Percentiles rank a stretch among this genome's conserved stretches.
Evolutionary conservation across 495 filamentous ascomycete species (phyloP).

Genomic region (Lasiosphaeria miniovina): DNA sequence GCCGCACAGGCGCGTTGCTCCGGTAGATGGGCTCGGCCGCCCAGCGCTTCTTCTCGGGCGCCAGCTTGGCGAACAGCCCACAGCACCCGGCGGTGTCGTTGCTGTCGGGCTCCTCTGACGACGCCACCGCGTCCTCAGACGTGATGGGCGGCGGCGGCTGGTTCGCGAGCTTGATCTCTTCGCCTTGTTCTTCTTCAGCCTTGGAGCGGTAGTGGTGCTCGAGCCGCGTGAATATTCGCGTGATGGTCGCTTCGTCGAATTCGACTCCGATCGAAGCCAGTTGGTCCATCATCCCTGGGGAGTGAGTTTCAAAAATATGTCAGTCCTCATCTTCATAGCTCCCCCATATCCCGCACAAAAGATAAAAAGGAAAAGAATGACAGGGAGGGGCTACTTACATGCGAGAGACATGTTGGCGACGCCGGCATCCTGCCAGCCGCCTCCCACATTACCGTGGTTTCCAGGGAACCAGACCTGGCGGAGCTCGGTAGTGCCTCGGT

Average conservation of each 20-base stretch:
- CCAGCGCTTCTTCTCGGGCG: conserved; percentile 34
- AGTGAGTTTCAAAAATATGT: not conserved
- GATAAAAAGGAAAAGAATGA: too few species aligned
- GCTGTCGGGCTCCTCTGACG: conserved; percentile 9
- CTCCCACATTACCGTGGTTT: conserved; percentile 64
- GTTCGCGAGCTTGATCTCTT: conserved; percentile 15
- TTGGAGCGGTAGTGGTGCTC: conserved; percentile 42
- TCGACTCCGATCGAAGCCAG: conserved; percentile 59
- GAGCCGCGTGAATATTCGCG: conserved; percentile 46
- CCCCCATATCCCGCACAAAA: too few species aligned
- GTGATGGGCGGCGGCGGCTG: not conserved
- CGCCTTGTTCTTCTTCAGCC: conserved; percentile 10
- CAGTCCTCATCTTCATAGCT: too few species aligned
- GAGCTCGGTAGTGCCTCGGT: conserved; percentile 48
- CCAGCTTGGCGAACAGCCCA: conserved; percentile 15
- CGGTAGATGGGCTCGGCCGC: conserved; percentile 45
- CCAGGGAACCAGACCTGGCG: conserved; percentile 74
- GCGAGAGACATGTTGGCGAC: conserved; percentile 64
- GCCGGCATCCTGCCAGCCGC: conserved; percentile 44
- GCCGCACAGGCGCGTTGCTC: conserved; percentile 48
- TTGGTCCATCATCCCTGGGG: conserved; percentile 62
- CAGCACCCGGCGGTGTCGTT: conserved; percentile 6
- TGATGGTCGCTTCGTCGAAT: conserved; percentile 51
- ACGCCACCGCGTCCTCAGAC: not conserved
- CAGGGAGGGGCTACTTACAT: conserved; percentile 42